Conservation (phyloP, 2,329 filamentous ascomycete species). For the Aspergillus caelatus region DNA sequence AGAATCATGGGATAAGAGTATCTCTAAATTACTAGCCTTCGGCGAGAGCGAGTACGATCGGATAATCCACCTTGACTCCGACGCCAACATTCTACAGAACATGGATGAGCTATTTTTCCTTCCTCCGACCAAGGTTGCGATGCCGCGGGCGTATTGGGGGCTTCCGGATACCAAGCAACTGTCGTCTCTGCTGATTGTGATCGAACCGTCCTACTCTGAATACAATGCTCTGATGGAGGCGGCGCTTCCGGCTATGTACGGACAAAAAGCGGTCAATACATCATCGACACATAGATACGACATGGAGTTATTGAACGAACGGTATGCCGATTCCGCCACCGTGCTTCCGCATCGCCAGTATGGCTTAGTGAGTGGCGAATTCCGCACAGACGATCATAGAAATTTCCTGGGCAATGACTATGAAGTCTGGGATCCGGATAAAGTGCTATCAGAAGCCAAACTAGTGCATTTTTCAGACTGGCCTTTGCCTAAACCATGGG, state of each 20-base stretch:
- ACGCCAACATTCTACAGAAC: conserved; percentile 62
- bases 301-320: conserved; percentile 69
- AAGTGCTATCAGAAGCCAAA: conserved; percentile 62
- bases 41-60: conserved; percentile 66
- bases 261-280: conserved; percentile 28
- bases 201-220: conserved; percentile 61
- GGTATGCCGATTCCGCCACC: conserved; percentile 61
- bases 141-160: conserved; percentile 74
- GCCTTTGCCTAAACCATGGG: conserved; percentile 69
- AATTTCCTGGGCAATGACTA: conserved; percentile 54
- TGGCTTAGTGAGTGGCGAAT: conserved; percentile 64
- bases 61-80: conserved; percentile 64
- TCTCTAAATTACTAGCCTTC: conserved; percentile 71
- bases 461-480: conserved; percentile 73
- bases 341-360: conserved; percentile 67
- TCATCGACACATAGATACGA: conserved; percentile 51
- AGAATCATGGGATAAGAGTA: conserved; percentile 64
- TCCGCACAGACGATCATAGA: conserved; percentile 57
- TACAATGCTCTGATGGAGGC: conserved; percentile 33
- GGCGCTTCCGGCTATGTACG: conserved; percentile 28
- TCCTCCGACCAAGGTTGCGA: conserved; percentile 62
- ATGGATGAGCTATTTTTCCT: conserved; percentile 74
- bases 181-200: conserved; percentile 64
- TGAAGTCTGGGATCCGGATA: conserved; percentile 63
- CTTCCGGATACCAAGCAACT: conserved; percentile 57